phyloP scores from a whole-genome alignment of 768 basidiomycete genomes.

The Amanita exitialis region DNA sequence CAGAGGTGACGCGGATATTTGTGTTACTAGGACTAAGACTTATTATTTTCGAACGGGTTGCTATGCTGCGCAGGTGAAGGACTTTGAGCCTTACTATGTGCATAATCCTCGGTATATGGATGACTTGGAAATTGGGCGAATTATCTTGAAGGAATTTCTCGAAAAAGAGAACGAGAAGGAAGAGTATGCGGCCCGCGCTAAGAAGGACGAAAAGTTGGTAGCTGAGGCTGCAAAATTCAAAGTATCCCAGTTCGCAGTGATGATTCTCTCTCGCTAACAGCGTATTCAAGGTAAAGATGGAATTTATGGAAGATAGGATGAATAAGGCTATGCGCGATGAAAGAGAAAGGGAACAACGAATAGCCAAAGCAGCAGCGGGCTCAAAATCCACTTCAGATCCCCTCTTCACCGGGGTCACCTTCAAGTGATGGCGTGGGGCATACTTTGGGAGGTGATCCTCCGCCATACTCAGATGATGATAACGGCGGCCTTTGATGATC shows the following conservation, averaged over 20 bases:
- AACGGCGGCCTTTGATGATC: not conserved
- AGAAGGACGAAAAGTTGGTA: slow-evolving; percentile 50
- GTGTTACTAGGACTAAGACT: not conserved
- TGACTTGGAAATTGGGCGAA: slow-evolving; percentile 53
- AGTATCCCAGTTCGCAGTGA: slow-evolving; percentile 20
- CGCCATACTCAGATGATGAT: slow-evolving; percentile 8
- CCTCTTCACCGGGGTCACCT: slow-evolving; percentile 7
- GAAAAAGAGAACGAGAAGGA: slow-evolving; percentile 40
- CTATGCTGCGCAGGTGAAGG: slow-evolving; percentile 36
- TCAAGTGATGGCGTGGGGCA: slow-evolving; percentile 25
- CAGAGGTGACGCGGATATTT: slow-evolving; percentile 29
- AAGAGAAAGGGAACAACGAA: slow-evolving; percentile 44
- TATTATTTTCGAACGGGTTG: slow-evolving; percentile 1
- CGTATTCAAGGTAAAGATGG: slow-evolving; percentile 53
- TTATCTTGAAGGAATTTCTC: slow-evolving; percentile 54
- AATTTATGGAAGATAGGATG: slow-evolving; percentile 72
- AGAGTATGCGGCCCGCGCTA: slow-evolving; percentile 35
- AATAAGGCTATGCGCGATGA: slow-evolving; percentile 43
- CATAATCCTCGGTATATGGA: slow-evolving; percentile 43
- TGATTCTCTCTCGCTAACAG: slow-evolving; percentile 1
- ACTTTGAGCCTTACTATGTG: slow-evolving; percentile 67
- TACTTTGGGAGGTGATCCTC: slow-evolving; percentile 14
- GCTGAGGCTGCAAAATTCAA: slow-evolving; percentile 43
- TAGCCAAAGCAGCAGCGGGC: slow-evolving; percentile 25
- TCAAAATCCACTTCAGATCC: slow-evolving; percentile 7